Evolutionary conservation across 2,329 filamentous ascomycete species (phyloP).

Genomic region (Fusarium oligoseptatum): DNA sequence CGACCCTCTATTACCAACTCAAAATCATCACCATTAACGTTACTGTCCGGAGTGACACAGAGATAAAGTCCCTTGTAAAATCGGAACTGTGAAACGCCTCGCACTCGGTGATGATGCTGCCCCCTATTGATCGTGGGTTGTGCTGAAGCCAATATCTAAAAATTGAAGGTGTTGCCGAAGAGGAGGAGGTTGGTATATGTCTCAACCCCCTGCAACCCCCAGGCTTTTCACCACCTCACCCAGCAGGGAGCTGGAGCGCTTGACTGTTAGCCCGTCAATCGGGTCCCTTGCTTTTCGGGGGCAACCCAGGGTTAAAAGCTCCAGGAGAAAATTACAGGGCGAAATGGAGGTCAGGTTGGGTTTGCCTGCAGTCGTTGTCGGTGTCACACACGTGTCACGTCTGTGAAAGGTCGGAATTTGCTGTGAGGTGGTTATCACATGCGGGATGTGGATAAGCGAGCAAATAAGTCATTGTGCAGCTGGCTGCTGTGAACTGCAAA

Average conservation of each 20-base stretch:
- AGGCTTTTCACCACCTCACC: background rate
- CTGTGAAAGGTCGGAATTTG: background rate
- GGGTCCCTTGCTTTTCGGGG: background rate
- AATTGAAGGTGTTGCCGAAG: background rate
- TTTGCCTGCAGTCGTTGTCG: background rate
- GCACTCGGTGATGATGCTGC: background rate
- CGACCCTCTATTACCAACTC: background rate
- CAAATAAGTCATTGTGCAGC: background rate
- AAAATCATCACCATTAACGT: background rate
- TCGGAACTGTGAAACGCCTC: background rate
- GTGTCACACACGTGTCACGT: background rate
- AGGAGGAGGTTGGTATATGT: slow-evolving; percentile 14
- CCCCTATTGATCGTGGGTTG: background rate
- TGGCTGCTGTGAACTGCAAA: background rate
- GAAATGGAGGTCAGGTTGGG: background rate
- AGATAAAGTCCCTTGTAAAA: background rate
- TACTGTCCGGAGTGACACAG: background rate
- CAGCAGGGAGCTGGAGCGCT: background rate
- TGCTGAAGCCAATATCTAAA: background rate
- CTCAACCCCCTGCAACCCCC: slow-evolving; percentile 6
- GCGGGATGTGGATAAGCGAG: background rate
- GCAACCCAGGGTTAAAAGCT: background rate
- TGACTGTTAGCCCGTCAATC: slow-evolving; percentile 1
- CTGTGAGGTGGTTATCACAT: background rate
- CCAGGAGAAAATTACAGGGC: background rate